Conservation (phyloP, 1,284 basidiomycete species). For the Singerocomus inundabilis region DNA sequence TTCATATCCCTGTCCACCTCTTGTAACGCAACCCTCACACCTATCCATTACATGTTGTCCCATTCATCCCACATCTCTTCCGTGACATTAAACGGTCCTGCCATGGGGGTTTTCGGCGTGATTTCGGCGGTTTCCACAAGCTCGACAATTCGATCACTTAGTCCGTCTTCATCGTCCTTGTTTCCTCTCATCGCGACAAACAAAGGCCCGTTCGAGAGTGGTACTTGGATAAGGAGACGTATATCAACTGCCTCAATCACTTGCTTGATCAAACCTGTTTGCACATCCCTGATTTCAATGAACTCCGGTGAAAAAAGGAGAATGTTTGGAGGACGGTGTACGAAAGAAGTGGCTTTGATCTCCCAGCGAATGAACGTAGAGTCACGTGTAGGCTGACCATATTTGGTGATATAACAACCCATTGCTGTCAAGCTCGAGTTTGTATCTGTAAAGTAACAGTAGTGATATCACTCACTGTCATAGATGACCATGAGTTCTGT, state of each 20-base stretch:
- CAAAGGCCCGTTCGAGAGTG: constrained; percentile 44
- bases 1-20: not conserved
- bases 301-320: constrained; percentile 71
- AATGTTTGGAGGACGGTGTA: constrained; percentile 57
- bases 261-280: constrained; percentile 66
- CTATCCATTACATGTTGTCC: constrained; percentile 56
- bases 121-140: constrained; percentile 66
- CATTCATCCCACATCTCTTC: constrained; percentile 65
- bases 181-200: constrained; percentile 59
- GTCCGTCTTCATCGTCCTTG: constrained; percentile 51
- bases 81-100: constrained; percentile 28
- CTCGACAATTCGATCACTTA: constrained; percentile 64
- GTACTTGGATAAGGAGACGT: constrained; percentile 49
- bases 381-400: constrained; percentile 60
- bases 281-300: constrained; percentile 65
- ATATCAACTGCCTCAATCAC: constrained; percentile 70
- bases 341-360: constrained; percentile 56
- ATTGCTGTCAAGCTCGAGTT: constrained; percentile 39
- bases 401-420: constrained; percentile 71
- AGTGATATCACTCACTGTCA: constrained; percentile 50
- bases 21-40: not conserved
- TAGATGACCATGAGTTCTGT: constrained; percentile 68
- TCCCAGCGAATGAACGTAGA: constrained; percentile 74
- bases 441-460: not conserved
- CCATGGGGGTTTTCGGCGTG: constrained; percentile 33